phyloP scores from a whole-genome alignment of 345 rosid genomes.

The Gossypium ekmanianum region DNA sequence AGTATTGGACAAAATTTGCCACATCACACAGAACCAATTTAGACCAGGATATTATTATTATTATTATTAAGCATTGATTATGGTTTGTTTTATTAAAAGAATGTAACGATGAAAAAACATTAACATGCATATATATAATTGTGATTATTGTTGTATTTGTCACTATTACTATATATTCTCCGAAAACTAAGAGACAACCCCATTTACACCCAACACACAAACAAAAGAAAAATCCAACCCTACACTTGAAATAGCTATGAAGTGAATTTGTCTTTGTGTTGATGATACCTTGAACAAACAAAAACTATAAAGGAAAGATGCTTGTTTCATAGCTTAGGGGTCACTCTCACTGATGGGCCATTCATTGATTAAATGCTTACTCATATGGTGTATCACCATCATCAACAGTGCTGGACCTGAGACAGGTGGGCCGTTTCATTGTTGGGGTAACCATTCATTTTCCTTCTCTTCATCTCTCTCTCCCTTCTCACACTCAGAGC shows the following conservation, averaged over 20 bases:
- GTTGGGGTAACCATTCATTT: conserved; percentile 17
- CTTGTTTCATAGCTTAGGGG: no score
- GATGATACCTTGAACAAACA: neutral
- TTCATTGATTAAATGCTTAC: neutral
- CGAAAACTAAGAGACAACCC: neutral
- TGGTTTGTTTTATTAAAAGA: no score
- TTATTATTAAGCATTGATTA: no score
- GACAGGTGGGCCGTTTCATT: conserved; percentile 31
- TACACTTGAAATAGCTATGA: neutral
- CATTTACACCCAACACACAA: neutral
- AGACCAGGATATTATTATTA: no score
- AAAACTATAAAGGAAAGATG: neutral
- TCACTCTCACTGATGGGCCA: no score
- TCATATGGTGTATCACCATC: neutral
- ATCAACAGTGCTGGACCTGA: conserved; percentile 27
- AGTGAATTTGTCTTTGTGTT: neutral
- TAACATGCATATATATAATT: no score
- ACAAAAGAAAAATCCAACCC: neutral
- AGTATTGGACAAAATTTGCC: no score
- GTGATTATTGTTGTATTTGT: neutral
- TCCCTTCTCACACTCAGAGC: neutral
- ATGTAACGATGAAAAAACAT: no score
- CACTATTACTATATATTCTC: neutral
- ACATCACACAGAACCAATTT: no score
- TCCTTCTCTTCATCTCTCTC: conserved; percentile 35